Base-by-base conservation (phyloP, 352 stramenopile genomes). In the Aphanomyces astaci region DNA sequence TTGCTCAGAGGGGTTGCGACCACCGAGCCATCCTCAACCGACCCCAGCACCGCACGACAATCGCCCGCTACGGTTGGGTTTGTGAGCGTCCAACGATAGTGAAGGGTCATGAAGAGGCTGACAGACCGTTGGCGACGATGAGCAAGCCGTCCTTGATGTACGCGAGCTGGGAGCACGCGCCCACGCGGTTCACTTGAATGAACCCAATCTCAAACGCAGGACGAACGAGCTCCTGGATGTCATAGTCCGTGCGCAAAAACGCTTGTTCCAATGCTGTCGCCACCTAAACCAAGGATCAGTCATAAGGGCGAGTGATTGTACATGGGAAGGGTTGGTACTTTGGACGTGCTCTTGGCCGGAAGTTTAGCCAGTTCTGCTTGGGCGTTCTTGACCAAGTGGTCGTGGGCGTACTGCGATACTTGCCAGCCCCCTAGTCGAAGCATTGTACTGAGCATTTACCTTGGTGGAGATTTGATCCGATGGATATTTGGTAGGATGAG, bases 371-470 rank as follows among this genome's bases (percentile, higher is more conserved):
- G 10, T 59, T 68, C 83, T 55, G 87, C 84, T 71, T 89, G 74
- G 28, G 96, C 82, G 71, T 96, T 94, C 31, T 76, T 73, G 56
- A 94, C 86, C 39, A 96, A 67, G 52, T 80, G 82, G 67, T 87
- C 85, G 40, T 80, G 78, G 15, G 80, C 82, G 49, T 95, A 97
- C 71, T 98, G 90, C 1, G 90, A 91, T 24, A 95, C 90, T 62
- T 98, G 92, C 92, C 92, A 98, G 9, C 92, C 92, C 30, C 84
- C 84, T 92, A 66, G n/a, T n/a, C n/a, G n/a, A n/a, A n/a, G n/a
- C n/a, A 49, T 1, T n/a, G n/a, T n/a, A n/a, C n/a, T n/a, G n/a
- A n/a, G n/a, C n/a, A n/a, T n/a, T n/a, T n/a, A n/a, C n/a, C n/a
- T n/a, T n/a, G n/a, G n/a, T n/a, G n/a, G n/a, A n/a, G n/a, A n/a